phyloP scores from a whole-genome alignment of 345 rosid genomes.

The Corchorus capsularis region DNA sequence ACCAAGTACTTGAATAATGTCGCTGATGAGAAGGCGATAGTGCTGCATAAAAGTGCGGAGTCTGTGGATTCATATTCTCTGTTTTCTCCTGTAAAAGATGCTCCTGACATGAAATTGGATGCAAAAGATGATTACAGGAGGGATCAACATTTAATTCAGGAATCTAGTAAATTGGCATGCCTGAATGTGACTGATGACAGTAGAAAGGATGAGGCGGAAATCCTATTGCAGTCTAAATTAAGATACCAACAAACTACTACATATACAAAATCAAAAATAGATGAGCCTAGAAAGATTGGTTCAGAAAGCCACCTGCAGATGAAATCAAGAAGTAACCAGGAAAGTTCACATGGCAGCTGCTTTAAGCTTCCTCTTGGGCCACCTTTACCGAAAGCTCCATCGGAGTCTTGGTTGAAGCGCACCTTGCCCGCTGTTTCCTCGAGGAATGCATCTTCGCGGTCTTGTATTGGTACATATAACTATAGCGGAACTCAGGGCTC shows the following conservation, averaged over 20 bases:
- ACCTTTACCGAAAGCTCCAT: slow-evolving; percentile 82
- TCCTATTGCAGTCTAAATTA: slow-evolving; percentile 24
- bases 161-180: slow-evolving; percentile 21
- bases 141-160: slow-evolving; percentile 24
- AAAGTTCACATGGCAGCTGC: slow-evolving; percentile 26
- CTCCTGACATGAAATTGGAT: slow-evolving; percentile 15
- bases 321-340: slow-evolving; percentile 32
- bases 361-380: slow-evolving; percentile 52
- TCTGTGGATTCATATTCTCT: slow-evolving; percentile 26
- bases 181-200: slow-evolving; percentile 23
- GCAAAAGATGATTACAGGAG: slow-evolving; percentile 17
- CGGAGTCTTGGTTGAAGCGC: slow-evolving; percentile 87
- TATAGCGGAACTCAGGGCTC: slow-evolving; percentile 32
- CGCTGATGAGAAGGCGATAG: slow-evolving; percentile 6
- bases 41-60: slow-evolving; percentile 25
- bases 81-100: slow-evolving; percentile 26
- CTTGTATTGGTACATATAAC: slow-evolving; percentile 32
- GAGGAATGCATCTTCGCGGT: slow-evolving; percentile 45
- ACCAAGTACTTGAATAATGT: slow-evolving; percentile 11
- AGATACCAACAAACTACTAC: slow-evolving; percentile 21
- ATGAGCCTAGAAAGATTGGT: slow-evolving; percentile 35
- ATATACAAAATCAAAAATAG: slow-evolving; percentile 23
- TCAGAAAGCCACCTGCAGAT: slow-evolving; percentile 31
- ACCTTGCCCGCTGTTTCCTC: slow-evolving; percentile 59
- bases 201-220: slow-evolving; percentile 34